Evolutionary conservation across 2,329 filamentous ascomycete species (phyloP).

Genomic region (Pestalotiopsis sp.): DNA sequence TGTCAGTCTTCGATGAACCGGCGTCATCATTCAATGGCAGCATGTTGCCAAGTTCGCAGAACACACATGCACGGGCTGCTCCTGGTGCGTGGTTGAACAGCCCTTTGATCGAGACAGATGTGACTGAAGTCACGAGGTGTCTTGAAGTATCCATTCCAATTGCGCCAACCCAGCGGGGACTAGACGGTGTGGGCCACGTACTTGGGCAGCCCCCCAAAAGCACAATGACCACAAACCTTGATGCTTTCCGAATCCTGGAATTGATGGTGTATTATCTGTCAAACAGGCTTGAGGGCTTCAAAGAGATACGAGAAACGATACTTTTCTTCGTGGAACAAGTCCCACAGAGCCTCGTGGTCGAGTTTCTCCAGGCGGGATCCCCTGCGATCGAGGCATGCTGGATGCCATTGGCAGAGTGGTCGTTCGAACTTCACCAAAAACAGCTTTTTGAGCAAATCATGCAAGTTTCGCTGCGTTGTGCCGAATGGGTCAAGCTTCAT

Average conservation of each 20-base stretch:
- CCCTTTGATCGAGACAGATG: not conserved
- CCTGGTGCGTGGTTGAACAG: not conserved
- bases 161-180: not conserved
- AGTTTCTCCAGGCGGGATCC: not conserved
- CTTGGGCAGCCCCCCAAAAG: not conserved
- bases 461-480: not conserved
- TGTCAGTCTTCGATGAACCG: not conserved
- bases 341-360: not conserved
- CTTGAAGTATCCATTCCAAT: no score
- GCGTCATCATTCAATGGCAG: no score
- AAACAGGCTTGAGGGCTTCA: not conserved
- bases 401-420: not conserved
- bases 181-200: not conserved
- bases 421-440: not conserved
- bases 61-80: no score
- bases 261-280: not conserved
- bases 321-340: not conserved
- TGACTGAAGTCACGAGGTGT: not conserved
- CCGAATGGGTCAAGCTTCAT: not conserved
- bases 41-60: no score
- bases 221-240: not conserved
- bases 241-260: not conserved
- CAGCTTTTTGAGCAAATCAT: not conserved
- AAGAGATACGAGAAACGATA: not conserved
- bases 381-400: not conserved